Conservation (phyloP, 1,284 basidiomycete species). For the Heterobasidion parviporum region DNA sequence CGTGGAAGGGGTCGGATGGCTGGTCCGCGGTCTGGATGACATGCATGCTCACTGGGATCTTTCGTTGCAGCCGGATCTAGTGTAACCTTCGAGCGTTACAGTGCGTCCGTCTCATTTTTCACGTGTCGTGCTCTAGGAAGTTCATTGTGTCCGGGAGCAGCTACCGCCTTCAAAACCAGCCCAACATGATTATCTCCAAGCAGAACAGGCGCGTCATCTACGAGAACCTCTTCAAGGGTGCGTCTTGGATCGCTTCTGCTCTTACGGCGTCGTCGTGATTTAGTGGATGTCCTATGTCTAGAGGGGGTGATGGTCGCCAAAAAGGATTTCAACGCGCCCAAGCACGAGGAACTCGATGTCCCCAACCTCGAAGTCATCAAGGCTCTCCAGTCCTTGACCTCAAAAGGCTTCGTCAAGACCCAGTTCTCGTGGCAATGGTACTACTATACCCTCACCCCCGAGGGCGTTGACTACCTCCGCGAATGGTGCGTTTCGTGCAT, state of each 20-base stretch:
- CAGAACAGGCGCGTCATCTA: conserved; percentile 82
- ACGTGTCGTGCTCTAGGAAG: background rate
- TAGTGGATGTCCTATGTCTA: conserved; percentile 21
- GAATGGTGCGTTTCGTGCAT: conserved; percentile 58
- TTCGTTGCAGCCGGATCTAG: conserved; percentile 23
- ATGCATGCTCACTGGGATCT: conserved; percentile 14
- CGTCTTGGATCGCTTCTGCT: conserved; percentile 17
- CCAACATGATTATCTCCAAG: conserved; percentile 85
- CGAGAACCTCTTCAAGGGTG: conserved; percentile 98
- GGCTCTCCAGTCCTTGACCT: conserved; percentile 96
- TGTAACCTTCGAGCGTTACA: conserved; percentile 23
- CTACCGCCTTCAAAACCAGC: conserved; percentile 35
- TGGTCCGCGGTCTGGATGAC: conserved; percentile 17
- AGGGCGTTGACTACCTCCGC: conserved; percentile 92
- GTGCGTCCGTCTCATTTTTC: conserved; percentile 15
- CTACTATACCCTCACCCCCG: conserved; percentile 91
- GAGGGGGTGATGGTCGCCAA: conserved; percentile 99
- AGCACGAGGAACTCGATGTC: conserved; percentile 96
- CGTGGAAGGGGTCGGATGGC: conserved; percentile 20
- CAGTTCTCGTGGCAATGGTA: conserved; percentile 96
- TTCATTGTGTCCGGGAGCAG: conserved; percentile 14
- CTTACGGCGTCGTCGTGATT: background rate
- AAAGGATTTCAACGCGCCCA: conserved; percentile 97
- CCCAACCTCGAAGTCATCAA: conserved; percentile 99
- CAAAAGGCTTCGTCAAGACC: conserved; percentile 94